Conservation (phyloP, 2,329 filamentous ascomycete species). For the Sarocladium brachiariae region DNA sequence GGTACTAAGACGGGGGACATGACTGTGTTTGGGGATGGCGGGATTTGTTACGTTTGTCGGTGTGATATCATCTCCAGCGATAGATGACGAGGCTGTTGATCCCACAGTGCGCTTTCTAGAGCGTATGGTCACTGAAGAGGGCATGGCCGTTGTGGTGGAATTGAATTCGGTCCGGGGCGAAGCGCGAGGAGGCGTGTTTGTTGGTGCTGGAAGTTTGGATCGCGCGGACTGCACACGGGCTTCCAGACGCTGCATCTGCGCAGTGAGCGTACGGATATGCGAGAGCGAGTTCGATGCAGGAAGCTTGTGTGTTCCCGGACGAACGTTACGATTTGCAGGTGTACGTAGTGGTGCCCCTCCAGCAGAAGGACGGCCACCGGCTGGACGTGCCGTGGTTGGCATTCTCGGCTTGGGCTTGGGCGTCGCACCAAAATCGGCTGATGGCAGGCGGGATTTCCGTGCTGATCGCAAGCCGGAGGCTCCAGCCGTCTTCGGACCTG, state of each 20-base stretch:
- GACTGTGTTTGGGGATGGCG: conserved; percentile 36
- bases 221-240: conserved; percentile 85
- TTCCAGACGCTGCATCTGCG: conserved; percentile 95
- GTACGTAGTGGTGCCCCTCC: conserved; percentile 39
- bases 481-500: conserved; percentile 25
- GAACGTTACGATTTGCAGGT: conserved; percentile 46
- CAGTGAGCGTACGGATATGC: conserved; percentile 88
- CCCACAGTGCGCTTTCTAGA: conserved; percentile 62
- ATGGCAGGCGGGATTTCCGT: conserved; percentile 48
- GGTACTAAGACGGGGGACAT: conserved; percentile 52
- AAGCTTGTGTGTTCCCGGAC: conserved; percentile 42
- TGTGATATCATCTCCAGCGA: conserved; percentile 44
- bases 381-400: conserved; percentile 24
- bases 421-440: conserved; percentile 45
- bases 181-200: conserved; percentile 66
- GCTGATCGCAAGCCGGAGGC: conserved; percentile 22
- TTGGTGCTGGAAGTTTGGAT: conserved; percentile 82
- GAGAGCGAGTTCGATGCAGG: conserved; percentile 67
- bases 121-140: conserved; percentile 56
- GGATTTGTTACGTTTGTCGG: conserved; percentile 34
- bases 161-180: conserved; percentile 56
- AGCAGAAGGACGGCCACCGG: conserved; percentile 38
- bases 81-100: conserved; percentile 44
- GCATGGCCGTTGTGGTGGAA: conserved; percentile 33
- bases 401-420: conserved; percentile 50